Evolutionary conservation across 73 alveolate genomes (phyloP), one percentile per base, ranked within the genome.

Genomic region (Diophrys appendiculata): DNA sequence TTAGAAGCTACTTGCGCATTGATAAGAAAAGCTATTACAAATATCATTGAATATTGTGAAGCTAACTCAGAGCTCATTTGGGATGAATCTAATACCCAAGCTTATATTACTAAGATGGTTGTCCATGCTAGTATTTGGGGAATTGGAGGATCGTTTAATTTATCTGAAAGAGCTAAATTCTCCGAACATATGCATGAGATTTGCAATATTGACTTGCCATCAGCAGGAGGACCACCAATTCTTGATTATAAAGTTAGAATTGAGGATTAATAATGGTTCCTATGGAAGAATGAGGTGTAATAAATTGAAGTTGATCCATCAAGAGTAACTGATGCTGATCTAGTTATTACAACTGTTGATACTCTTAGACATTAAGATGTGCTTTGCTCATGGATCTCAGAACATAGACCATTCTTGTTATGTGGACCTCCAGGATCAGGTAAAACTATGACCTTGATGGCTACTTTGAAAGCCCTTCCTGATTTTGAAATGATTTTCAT

Each of bases 351-450:
- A 34, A 98, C 99, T 0, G 99, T 98, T 25, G 99, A 98, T 81
- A 98, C 99, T 0, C 94, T 98, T 25, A 81, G 99, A 69, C 99
- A 98, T 75, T 91, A 95, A 76, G 99, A 98, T 55, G 98, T 96
- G 29, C 92, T 98, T 29, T 94, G 99, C 69, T 90, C 99, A 0
- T 98, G 99, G 99, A 89, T 98, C 5, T 87, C 96, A 69, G 99
- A 97, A 86, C 98, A 97, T 79, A 90, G 99, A 80, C 99, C 99
- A 11, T 98, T 98, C 88, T 81, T 98, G 76, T 91, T 98, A 43
- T 96, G 99, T 82, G 99, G 99, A 14, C 99, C 99, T 18, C 99
- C 99, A n/a, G 99, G 99, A 28, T 91, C 98, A 54, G 99, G 99
- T 54, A 98, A 98, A 80, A 97, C 99, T 0, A 98, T 98, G 99